These are phyloP conservation scores for Botryosphaeria dothidea DNA, from an alignment of 2,329 filamentous ascomycete genomes.

Conservation along the genomic window DNA sequence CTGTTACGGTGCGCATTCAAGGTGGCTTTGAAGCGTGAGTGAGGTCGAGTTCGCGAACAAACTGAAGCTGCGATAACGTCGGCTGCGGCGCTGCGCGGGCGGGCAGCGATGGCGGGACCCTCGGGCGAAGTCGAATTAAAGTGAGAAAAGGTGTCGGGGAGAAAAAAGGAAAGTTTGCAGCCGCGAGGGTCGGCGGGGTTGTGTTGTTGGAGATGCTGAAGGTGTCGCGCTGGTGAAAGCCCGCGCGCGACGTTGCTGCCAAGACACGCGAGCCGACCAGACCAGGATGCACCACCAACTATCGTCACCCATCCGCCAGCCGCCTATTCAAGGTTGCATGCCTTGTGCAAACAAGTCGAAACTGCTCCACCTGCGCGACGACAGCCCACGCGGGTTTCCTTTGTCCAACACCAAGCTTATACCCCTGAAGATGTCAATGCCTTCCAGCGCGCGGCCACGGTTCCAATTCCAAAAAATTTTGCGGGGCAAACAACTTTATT, in stretches of 20 bases:
- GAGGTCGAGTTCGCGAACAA: constrained; percentile 11
- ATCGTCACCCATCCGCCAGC: background rate
- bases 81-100: background rate
- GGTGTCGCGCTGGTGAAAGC: constrained; percentile 10
- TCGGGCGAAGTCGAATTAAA: constrained; percentile 24
- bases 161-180: constrained; percentile 9
- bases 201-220: constrained; percentile 4
- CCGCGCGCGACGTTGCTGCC: constrained; percentile 16
- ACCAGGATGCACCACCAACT: background rate
- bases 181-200: constrained; percentile 16
- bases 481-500: background rate
- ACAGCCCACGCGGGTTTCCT: background rate
- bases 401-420: too few species aligned
- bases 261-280: background rate
- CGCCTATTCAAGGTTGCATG: background rate
- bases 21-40: background rate
- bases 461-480: background rate
- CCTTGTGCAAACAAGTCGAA: background rate
- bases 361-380: background rate
- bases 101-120: constrained; percentile 2
- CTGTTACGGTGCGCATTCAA: constrained; percentile 15
- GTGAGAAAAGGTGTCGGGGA: constrained; percentile 30
- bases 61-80: constrained; percentile 9
- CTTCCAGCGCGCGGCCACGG: too few species aligned
- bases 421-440: too few species aligned